phyloP scores from a whole-genome alignment of 139 green algal species.

The Picochlorum sp. region DNA sequence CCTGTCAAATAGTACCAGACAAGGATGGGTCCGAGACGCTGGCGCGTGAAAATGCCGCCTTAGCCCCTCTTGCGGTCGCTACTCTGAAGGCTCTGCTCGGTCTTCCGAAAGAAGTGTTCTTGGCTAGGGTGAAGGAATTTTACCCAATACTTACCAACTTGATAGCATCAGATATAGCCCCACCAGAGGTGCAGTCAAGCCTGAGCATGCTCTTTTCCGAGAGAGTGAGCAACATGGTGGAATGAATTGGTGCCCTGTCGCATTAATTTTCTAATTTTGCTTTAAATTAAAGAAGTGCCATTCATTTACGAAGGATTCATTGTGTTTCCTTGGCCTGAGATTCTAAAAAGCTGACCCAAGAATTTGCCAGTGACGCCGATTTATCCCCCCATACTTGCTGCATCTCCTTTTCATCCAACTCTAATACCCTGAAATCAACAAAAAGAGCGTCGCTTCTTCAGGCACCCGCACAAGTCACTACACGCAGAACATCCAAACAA shows the following conservation, averaged over 20 bases:
- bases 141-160: constrained; percentile 81
- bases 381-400: neutral
- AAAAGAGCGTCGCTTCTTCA: no score
- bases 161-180: constrained; percentile 68
- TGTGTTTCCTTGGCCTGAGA: constrained; percentile 7
- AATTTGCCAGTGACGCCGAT: constrained; percentile 4
- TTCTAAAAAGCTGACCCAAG: constrained; percentile 23
- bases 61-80: constrained; percentile 54
- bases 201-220: constrained; percentile 69
- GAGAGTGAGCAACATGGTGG: no score
- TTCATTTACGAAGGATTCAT: no score
- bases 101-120: constrained; percentile 54
- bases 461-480: no score
- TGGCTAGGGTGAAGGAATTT: constrained; percentile 53
- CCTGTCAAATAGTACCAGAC: constrained; percentile 3
- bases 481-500: no score
- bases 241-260: no score
- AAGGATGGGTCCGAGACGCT: constrained; percentile 9
- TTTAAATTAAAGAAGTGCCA: no score
- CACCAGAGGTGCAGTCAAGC: constrained; percentile 71
- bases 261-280: no score
- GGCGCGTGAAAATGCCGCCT: constrained; percentile 45
- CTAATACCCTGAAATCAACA: no score
- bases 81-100: constrained; percentile 52
- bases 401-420: neutral